Evolutionary conservation across 768 basidiomycete species (phyloP).

Genomic region (Hericium erinaceus): DNA sequence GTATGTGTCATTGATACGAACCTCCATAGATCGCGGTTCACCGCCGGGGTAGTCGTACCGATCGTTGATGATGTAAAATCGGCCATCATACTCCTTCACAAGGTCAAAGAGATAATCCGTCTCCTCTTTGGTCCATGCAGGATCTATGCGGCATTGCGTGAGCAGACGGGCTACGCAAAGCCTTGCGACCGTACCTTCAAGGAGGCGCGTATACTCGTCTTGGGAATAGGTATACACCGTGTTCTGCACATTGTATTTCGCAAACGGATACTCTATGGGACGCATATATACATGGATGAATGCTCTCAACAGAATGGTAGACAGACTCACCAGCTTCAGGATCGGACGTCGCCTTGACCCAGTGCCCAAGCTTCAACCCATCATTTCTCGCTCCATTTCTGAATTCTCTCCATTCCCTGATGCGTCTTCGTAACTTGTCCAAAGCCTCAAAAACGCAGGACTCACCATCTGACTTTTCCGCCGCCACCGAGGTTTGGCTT

Average conservation of each 20-base stretch:
- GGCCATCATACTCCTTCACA: slow-evolving; percentile 71
- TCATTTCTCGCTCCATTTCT: slow-evolving; percentile 64
- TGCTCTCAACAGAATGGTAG: background rate
- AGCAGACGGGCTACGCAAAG: background rate
- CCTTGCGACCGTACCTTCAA: slow-evolving; percentile 46
- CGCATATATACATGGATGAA: background rate
- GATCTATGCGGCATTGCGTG: slow-evolving; percentile 29
- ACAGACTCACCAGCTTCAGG: slow-evolving; percentile 40
- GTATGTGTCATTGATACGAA: slow-evolving; percentile 20
- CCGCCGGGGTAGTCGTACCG: slow-evolving; percentile 72
- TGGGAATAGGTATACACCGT: slow-evolving; percentile 65
- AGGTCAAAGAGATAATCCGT: slow-evolving; percentile 86
- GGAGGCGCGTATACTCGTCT: slow-evolving; percentile 77
- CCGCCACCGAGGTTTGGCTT: slow-evolving; percentile 66
- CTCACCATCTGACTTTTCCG: slow-evolving; percentile 64
- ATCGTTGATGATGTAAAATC: slow-evolving; percentile 88
- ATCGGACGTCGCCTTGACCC: slow-evolving; percentile 61
- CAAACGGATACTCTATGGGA: slow-evolving; percentile 63
- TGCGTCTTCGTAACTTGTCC: background rate
- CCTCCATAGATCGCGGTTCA: slow-evolving; percentile 57
- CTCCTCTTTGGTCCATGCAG: slow-evolving; percentile 86
- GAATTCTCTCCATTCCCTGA: slow-evolving; percentile 71
- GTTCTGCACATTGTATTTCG: slow-evolving; percentile 69
- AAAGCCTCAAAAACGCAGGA: background rate
- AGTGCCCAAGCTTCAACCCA: slow-evolving; percentile 67